Conservation (phyloP, 495 filamentous ascomycete species). For the Parathielavia appendiculata region DNA sequence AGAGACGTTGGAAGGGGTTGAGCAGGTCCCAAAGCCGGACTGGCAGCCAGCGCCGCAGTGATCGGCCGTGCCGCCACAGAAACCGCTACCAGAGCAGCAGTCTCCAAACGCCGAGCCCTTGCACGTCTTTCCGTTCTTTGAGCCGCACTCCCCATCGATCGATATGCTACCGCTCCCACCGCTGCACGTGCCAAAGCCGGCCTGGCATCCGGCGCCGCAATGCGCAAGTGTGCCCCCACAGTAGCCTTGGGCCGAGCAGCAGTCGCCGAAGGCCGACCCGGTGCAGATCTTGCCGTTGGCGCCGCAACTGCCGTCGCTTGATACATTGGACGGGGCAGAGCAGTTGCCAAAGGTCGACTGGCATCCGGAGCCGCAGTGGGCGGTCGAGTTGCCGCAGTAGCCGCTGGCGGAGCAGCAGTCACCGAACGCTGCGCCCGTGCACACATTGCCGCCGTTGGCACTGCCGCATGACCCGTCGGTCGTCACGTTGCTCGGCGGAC, state of each 20-base stretch:
- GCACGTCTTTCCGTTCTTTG: not conserved
- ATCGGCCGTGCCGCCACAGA: not conserved
- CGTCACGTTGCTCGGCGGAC: constrained; percentile 17
- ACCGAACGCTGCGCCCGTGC: constrained; percentile 41
- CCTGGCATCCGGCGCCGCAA: constrained; percentile 49
- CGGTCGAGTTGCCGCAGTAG: constrained; percentile 46
- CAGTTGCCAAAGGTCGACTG: constrained; percentile 48
- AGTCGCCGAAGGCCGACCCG: constrained; percentile 40
- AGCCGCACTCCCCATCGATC: not conserved
- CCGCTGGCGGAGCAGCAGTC: constrained; percentile 42
- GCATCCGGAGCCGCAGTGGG: constrained; percentile 50
- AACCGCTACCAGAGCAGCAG: not conserved
- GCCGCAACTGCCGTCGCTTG: constrained; percentile 50
- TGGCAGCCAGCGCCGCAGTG: not conserved
- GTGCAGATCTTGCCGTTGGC: constrained; percentile 42
- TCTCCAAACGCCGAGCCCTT: not conserved
- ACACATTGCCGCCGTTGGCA: constrained; percentile 37
- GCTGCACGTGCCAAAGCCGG: constrained; percentile 45
- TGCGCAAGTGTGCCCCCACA: constrained; percentile 49
- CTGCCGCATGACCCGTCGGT: constrained; percentile 49
- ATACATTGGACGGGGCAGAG: not conserved
- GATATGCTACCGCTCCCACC: constrained; percentile 22
- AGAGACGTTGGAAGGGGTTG: no score
- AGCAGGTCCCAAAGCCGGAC: not conserved
- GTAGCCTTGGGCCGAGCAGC: constrained; percentile 40